A percentile compares a stretch with the other conserved stretches of the same genome.
phyloP scores from a whole-genome alignment of 108 stramenopile species.

The Cyclotella baltica region DNA sequence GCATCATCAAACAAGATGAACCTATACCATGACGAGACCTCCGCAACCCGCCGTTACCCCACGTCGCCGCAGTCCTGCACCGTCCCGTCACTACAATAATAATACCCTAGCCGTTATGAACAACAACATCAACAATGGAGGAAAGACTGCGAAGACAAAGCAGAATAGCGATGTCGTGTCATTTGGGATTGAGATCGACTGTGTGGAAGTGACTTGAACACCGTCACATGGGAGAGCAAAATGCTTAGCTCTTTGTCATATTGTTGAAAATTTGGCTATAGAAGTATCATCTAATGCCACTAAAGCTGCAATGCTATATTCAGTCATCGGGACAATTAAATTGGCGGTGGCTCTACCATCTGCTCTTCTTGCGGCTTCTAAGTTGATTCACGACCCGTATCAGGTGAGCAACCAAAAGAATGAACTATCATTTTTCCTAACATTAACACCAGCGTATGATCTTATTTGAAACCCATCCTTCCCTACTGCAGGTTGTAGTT shows the following conservation, averaged over 20 bases:
- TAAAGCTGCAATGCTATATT: slow-evolving; percentile 57
- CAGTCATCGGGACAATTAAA: slow-evolving; percentile 62
- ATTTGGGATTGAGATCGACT: slow-evolving; percentile 72
- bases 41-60: no score
- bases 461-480: no score
- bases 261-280: slow-evolving; percentile 59
- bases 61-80: no score
- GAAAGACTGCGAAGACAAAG: no score
- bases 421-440: no score
- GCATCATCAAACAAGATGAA: no score
- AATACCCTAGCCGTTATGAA: no score
- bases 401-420: no score
- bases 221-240: slow-evolving; percentile 70
- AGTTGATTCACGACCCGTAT: slow-evolving; percentile 85
- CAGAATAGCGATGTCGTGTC: slow-evolving; percentile 34
- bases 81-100: no score
- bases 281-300: slow-evolving; percentile 60
- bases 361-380: slow-evolving; percentile 55
- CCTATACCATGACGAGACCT: no score
- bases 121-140: no score
- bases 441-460: no score
- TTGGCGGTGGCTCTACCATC: slow-evolving; percentile 67
- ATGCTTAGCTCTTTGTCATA: slow-evolving; percentile 55
- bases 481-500: slow-evolving; percentile 68
- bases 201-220: slow-evolving; percentile 68